phyloP scores from a whole-genome alignment of 225 moss, liverwort and hornwort genomes.

The Asterella californica region DNA sequence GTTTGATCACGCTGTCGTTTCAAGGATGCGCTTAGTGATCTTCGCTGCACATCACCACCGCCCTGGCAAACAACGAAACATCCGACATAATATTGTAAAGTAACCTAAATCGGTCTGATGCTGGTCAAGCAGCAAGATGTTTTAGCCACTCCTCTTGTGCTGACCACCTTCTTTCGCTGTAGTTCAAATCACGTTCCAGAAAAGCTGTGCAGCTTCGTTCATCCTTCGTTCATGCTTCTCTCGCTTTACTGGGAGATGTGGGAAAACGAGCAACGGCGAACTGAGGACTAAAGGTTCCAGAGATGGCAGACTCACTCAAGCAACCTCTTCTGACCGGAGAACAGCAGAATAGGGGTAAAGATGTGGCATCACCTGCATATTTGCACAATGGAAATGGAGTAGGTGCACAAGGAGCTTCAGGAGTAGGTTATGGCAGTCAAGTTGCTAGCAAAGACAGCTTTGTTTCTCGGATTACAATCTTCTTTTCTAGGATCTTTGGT shows the following conservation, averaged over 20 bases:
- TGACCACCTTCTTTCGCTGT: background rate
- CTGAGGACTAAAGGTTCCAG: background rate
- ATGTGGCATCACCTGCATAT: background rate
- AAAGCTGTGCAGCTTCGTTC: background rate
- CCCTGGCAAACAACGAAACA: background rate
- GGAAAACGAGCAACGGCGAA: background rate
- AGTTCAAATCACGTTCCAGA: background rate
- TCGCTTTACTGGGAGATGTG: background rate
- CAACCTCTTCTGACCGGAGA: slow-evolving; percentile 24
- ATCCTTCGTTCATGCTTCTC: no score
- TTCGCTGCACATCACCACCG: background rate
- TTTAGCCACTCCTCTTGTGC: background rate
- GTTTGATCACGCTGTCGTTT: background rate
- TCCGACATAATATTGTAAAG: slow-evolving; percentile 2
- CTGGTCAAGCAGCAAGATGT: background rate
- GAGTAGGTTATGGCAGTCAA: background rate
- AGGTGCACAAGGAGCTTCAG: background rate
- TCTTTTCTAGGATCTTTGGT: background rate
- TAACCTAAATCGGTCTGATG: background rate
- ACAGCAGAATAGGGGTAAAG: background rate
- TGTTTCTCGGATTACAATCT: background rate
- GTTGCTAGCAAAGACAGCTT: background rate
- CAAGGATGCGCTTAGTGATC: background rate
- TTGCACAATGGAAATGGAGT: background rate
- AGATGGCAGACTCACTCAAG: slow-evolving; percentile 19